Evolutionary conservation across 495 filamentous ascomycete genomes (phyloP).

Genomic region (Talaromyces liani): DNA sequence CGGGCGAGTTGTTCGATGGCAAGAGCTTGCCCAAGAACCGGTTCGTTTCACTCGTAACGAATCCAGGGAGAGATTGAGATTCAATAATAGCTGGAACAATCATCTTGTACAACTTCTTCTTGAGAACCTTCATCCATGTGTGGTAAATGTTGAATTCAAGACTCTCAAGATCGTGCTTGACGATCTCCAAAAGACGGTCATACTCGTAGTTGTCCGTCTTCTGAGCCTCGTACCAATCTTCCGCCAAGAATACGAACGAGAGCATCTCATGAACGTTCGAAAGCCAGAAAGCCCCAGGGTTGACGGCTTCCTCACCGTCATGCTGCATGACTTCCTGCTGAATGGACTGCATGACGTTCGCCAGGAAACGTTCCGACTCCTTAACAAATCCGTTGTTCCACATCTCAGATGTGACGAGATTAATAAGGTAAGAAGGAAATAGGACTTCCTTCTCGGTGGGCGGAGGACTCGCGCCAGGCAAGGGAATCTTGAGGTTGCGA

Average conservation of each 20-base stretch:
- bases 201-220: slow-evolving; percentile 99
- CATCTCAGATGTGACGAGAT: slow-evolving; percentile 98
- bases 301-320: slow-evolving; percentile 94
- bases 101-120: slow-evolving; percentile 99
- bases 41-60: slow-evolving; percentile 97
- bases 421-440: slow-evolving; percentile 98
- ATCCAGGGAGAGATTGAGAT: slow-evolving; percentile 94
- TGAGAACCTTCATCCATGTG: slow-evolving; percentile 99
- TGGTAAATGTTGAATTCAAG: slow-evolving; percentile 99
- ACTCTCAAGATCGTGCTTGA: slow-evolving; percentile 97
- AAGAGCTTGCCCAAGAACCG: slow-evolving; percentile 96
- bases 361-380: slow-evolving; percentile 96
- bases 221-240: slow-evolving; percentile 99
- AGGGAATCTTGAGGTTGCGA: slow-evolving; percentile 89
- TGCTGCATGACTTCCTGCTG: slow-evolving; percentile 99
- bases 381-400: slow-evolving; percentile 99
- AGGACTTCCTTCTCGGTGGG: slow-evolving; percentile 97
- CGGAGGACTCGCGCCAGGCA: slow-evolving; percentile 71
- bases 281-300: slow-evolving; percentile 96
- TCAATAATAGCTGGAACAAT: slow-evolving; percentile 99
- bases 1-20: slow-evolving; percentile 76
- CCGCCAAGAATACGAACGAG: slow-evolving; percentile 97
- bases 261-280: slow-evolving; percentile 99
- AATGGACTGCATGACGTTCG: slow-evolving; percentile 99
- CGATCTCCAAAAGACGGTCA: slow-evolving; percentile 93